phyloP scores from a whole-genome alignment of 371 early-diverging fungal species.

The Coemansia sp. region DNA sequence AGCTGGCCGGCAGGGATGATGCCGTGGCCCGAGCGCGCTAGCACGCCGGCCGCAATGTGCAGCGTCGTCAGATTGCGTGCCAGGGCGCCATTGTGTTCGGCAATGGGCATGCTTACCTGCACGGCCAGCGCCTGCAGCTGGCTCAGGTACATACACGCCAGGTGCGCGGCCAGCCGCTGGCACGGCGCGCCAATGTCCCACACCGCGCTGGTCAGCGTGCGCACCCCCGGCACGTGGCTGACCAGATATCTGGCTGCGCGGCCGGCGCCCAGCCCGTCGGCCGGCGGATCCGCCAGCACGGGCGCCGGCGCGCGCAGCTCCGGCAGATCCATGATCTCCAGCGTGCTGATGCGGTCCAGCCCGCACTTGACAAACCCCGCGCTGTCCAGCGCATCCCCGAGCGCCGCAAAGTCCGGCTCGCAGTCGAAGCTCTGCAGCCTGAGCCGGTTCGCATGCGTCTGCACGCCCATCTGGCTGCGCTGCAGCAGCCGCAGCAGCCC shows the following conservation, averaged over 20 bases:
- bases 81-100: neutral
- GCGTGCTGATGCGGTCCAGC: neutral
- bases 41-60: slow-evolving; percentile 18
- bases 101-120: neutral
- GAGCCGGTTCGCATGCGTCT: neutral
- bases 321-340: slow-evolving; percentile 12
- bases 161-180: slow-evolving; percentile 11
- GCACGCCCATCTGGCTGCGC: neutral
- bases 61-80: slow-evolving; percentile 13
- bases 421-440: slow-evolving; percentile 25
- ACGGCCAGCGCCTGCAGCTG: slow-evolving; percentile 16
- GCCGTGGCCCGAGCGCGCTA: slow-evolving; percentile 6
- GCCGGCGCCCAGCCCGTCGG: neutral
- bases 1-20: slow-evolving; percentile 7
- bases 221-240: slow-evolving; percentile 16
- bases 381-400: slow-evolving; percentile 6
- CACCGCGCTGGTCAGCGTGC: slow-evolving; percentile 8
- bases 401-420: slow-evolving; percentile 12
- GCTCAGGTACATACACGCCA: slow-evolving; percentile 6
- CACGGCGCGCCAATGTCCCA: slow-evolving; percentile 23
- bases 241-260: slow-evolving; percentile 5
- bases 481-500: neutral
- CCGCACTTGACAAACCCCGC: slow-evolving; percentile 4
- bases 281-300: neutral
- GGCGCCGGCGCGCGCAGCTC: slow-evolving; percentile 1